Evolutionary conservation across 331 rosid species (phyloP).

Genomic region (Erythrophleum ivorense): DNA sequence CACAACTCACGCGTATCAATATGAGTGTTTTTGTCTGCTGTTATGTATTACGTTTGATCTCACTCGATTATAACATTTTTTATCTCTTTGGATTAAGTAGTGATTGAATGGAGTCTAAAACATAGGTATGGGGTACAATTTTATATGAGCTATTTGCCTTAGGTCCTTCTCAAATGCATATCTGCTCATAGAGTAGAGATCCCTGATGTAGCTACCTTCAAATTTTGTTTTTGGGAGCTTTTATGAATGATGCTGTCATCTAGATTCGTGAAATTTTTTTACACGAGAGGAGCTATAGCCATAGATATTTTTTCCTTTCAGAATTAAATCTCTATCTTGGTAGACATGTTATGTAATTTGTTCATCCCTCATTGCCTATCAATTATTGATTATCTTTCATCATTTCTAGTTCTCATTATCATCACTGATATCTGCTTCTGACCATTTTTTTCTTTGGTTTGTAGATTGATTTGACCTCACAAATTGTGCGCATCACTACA

Average conservation of each 20-base stretch:
- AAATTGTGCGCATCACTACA: constrained; percentile 76
- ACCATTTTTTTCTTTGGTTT: constrained; percentile 9
- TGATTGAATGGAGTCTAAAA: background rate
- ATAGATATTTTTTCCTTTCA: background rate
- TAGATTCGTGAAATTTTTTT: background rate
- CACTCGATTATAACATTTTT: background rate
- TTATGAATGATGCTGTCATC: background rate
- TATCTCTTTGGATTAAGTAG: background rate
- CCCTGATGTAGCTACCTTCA: background rate
- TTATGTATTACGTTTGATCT: background rate
- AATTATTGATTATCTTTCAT: background rate
- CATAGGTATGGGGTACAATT: background rate
- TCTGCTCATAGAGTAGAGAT: background rate
- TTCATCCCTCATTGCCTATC: background rate
- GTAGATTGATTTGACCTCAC: constrained; percentile 95
- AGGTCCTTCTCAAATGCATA: background rate
- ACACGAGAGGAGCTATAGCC: background rate
- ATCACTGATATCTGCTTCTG: constrained; percentile 19
- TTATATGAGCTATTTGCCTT: constrained; percentile 24
- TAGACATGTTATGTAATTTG: background rate
- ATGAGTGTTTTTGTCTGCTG: background rate
- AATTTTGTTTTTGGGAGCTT: background rate
- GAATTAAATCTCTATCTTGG: background rate
- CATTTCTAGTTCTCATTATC: constrained; percentile 1
- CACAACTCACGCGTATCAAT: background rate